These are phyloP conservation scores for Plasmopara halstedii DNA, from an alignment of 352 stramenopile genomes.

Conservation along the genomic window DNA sequence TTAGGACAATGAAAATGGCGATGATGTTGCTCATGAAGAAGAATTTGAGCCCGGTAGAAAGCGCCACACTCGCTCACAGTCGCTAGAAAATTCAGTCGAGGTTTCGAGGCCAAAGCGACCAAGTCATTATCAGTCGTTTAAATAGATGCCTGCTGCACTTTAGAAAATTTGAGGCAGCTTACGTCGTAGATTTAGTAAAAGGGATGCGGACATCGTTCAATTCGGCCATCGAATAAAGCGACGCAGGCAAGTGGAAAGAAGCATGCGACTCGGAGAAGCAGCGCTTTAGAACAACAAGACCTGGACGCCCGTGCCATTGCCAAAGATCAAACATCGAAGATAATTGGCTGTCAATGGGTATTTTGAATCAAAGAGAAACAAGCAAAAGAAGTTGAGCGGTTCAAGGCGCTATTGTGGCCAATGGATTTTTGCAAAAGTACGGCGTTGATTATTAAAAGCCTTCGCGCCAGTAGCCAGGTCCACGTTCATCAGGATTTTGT, in stretches of 20 bases:
- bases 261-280: not conserved
- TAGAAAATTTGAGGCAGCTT: not conserved
- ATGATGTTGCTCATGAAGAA: not conserved
- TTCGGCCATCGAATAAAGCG: not conserved
- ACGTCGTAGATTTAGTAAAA: not conserved
- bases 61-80: not conserved
- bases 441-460: too few species aligned
- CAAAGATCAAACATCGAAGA: not conserved
- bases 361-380: not conserved
- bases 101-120: not conserved
- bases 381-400: too few species aligned
- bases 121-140: not conserved
- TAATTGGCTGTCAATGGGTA: not conserved
- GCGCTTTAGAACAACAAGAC: not conserved
- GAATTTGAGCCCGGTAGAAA: not conserved
- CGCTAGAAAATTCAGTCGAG: not conserved
- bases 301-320: not conserved
- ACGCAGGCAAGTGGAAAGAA: not conserved
- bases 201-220: not conserved
- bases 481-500: too few species aligned
- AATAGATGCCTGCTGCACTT: not conserved
- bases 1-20: too few species aligned
- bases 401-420: too few species aligned
- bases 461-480: too few species aligned
- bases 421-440: too few species aligned